Evolutionary conservation across 2,329 filamentous ascomycete species (phyloP), one percentile per base, ranked within the genome.

Genomic region (Hymenoscyphus scutula): DNA sequence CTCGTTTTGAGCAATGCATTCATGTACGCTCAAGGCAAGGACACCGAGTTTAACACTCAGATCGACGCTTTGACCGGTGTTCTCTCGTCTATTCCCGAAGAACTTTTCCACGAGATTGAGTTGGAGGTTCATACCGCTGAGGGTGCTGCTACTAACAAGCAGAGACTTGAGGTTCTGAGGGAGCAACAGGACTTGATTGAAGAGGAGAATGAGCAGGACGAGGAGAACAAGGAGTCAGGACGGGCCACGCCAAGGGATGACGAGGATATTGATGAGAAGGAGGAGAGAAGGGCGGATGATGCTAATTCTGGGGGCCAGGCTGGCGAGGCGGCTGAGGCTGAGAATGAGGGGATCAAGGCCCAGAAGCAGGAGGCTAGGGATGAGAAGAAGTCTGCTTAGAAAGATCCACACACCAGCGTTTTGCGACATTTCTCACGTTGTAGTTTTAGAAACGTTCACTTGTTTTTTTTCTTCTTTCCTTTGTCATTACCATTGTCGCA

Each of bases 21-120:
- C 78, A 94, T 97, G 85, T 99, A 99, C 78, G 88, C 90, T 41
- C 91, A 96, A 72, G 77, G 90, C 65, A 92, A 93, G 71, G 91
- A 94, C 57, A 81, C 83, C 56, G 92, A 96, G 72, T 91, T 95
- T 72, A 87, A 90, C 34, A 91, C 86, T 65, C 94, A 98, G 79
- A 92, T 99, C 63, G 93, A 97, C 69, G 92, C 95, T 0, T 85
- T 99, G 56, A 91, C 93, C 64, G 91, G 92, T 61, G 95, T 99
- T 5, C 82, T 99, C 48, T 96, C 91, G 48, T 93, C 90, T 64
- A 98, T 99, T 66, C 95, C 95, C 2, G 95, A 99, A 77, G 95
- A 99, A 77, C 84, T 99, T 48, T 99, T 96, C 90, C 95, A 99
- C 82, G 95, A 99, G 81, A 97, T 99, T 67, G 95, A 98, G 78